Evolutionary conservation across 176 grass and related monocot genomes (phyloP), one percentile per base, ranked within the genome.

Genomic region (Poa pratensis): DNA sequence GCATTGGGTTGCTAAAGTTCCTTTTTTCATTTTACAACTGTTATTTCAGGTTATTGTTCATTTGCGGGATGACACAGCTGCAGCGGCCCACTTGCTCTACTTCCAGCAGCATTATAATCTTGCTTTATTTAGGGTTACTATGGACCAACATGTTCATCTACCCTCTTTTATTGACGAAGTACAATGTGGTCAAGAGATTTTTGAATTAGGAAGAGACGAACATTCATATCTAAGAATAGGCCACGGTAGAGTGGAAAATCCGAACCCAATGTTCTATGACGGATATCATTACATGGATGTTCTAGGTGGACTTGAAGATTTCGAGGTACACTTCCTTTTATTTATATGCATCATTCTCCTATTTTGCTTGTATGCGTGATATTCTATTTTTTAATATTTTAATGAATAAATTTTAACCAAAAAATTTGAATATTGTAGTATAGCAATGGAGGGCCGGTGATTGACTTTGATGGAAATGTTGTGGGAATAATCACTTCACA

Each of bases 41-140:
- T 16, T 15, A 61, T 63, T 28, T 63, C 60, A 63, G 60, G 60
- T 63, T 63, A 63, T 15, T 63, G 60, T 63, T 63, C 60, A 63
- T 28, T 12, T 63, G 60, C 23, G 24, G 24, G 60, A 15, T 28
- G 12, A 63, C 23, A 63, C 24, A 12, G 2, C 11, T 28, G 24
- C 12, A 63, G 5, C 15, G 12, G 60, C 24, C 24, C 24, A 63
- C 4, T 27, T 63, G 10, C 24, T 63, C 60, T 63, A 63, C 60
- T 15, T 28, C 24, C 60, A 63, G 3, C 4, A 63, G 2, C 60
- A 63, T 28, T 63, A 63, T 28, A 63, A 63, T 63, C 1, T 63
- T 28, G 60, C 60, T 28, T 63, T 63, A 6, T 28, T 27, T 63
- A 63, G 60, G 12, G 60, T 63, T 63, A 63, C 60, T 0, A 1